phyloP scores from a whole-genome alignment of 2,329 filamentous ascomycete species.

The Colletotrichum trifolii region DNA sequence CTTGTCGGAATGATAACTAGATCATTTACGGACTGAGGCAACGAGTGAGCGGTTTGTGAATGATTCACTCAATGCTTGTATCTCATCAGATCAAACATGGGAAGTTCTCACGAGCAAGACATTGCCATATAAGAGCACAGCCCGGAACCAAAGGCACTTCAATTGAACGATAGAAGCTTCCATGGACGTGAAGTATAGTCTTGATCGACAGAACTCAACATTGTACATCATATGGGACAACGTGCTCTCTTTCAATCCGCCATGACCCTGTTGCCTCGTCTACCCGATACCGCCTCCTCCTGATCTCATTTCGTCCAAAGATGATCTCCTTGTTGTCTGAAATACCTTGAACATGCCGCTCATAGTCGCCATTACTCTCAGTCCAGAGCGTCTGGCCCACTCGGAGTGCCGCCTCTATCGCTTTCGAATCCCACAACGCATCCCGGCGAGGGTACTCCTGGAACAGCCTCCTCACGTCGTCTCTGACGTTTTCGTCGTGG shows the following conservation, averaged over 20 bases:
- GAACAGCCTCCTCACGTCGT: conserved; percentile 54
- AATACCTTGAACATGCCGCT: not conserved
- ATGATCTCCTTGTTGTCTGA: conserved; percentile 12
- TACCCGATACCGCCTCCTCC: not conserved
- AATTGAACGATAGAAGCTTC: too few species aligned
- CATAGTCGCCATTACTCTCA: not conserved
- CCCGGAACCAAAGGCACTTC: too few species aligned
- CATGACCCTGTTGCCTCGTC: not conserved
- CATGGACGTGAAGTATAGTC: too few species aligned
- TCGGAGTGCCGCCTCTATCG: conserved; percentile 44
- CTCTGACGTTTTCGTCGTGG: conserved; percentile 48
- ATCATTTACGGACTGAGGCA: too few species aligned
- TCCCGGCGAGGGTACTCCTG: conserved; percentile 54
- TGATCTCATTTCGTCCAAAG: not conserved
- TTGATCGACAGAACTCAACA: too few species aligned
- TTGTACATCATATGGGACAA: too few species aligned
- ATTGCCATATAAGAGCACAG: too few species aligned
- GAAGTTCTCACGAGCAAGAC: too few species aligned
- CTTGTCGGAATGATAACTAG: too few species aligned
- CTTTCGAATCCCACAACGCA: conserved; percentile 54
- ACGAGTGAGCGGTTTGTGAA: too few species aligned
- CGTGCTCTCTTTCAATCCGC: not conserved
- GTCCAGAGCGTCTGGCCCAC: not conserved
- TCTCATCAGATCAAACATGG: too few species aligned
- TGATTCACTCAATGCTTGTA: too few species aligned